phyloP scores from a whole-genome alignment of 2,329 filamentous ascomycete genomes.

The Colletotrichum orbiculare region DNA sequence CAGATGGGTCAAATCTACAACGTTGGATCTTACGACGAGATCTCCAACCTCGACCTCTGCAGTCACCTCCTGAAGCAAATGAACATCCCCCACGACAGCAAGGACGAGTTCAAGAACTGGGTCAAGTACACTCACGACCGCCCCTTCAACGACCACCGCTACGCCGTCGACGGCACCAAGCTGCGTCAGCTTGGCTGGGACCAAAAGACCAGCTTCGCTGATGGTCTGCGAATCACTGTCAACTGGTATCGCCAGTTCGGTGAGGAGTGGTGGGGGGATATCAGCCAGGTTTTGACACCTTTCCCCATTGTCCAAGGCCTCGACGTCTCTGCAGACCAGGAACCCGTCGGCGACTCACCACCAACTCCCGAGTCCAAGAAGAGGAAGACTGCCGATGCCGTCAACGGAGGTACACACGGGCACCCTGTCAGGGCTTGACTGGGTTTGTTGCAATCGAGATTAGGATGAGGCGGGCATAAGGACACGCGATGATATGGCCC shows the following conservation, averaged over 20 bases:
- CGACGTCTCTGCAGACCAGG: constrained; percentile 65
- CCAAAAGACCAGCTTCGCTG: constrained; percentile 72
- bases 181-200: constrained; percentile 75
- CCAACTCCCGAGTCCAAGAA: constrained; percentile 41
- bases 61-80: constrained; percentile 72
- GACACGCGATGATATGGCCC: neutral
- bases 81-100: constrained; percentile 61
- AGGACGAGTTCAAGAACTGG: constrained; percentile 69
- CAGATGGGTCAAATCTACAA: constrained; percentile 83
- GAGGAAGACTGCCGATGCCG: constrained; percentile 34
- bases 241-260: constrained; percentile 77
- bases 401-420: constrained; percentile 30
- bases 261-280: constrained; percentile 78
- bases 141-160: constrained; percentile 81
- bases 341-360: constrained; percentile 48
- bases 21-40: constrained; percentile 80
- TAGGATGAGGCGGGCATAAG: neutral
- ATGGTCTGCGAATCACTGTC: constrained; percentile 72
- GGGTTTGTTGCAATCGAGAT: neutral
- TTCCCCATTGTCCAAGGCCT: constrained; percentile 70
- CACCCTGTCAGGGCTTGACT: too few species aligned
- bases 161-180: constrained; percentile 77
- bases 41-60: constrained; percentile 79
- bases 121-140: constrained; percentile 82
- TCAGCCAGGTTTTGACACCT: constrained; percentile 74